phyloP scores from a whole-genome alignment of 2,329 filamentous ascomycete genomes.

The Ophiostoma piceae region DNA sequence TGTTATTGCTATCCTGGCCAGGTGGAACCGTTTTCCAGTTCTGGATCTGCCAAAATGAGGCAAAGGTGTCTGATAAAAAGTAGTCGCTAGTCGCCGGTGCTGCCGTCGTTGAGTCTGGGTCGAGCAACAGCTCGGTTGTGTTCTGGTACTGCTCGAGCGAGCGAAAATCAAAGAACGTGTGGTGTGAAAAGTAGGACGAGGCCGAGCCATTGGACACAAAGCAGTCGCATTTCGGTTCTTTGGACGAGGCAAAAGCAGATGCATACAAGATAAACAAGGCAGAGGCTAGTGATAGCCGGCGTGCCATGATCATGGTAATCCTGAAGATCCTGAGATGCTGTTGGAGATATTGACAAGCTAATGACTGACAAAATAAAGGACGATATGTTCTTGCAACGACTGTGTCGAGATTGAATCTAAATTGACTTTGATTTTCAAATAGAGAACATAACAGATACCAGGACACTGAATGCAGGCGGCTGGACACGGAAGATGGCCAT shows the following conservation, averaged over 20 bases:
- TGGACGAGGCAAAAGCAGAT: neutral
- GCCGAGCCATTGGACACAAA: neutral
- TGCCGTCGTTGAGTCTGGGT: neutral
- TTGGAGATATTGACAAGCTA: neutral
- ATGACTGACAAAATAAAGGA: neutral
- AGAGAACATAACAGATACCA: neutral
- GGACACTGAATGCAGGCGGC: neutral
- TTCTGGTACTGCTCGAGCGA: neutral
- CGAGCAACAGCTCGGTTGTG: neutral
- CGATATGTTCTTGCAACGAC: neutral
- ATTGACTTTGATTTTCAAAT: neutral
- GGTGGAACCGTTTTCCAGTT: neutral
- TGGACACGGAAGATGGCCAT: neutral
- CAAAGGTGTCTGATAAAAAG: neutral
- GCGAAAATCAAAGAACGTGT: neutral
- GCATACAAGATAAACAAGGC: neutral
- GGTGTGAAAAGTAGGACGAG: neutral
- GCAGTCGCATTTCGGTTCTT: neutral
- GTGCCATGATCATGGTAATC: neutral
- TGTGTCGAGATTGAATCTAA: neutral
- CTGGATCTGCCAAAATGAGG: neutral
- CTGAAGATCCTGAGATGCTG: neutral
- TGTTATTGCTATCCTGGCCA: neutral
- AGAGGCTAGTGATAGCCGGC: neutral
- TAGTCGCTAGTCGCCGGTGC: neutral